phyloP scores from a whole-genome alignment of 78 protist species.

The Dictyostelium purpureum region DNA sequence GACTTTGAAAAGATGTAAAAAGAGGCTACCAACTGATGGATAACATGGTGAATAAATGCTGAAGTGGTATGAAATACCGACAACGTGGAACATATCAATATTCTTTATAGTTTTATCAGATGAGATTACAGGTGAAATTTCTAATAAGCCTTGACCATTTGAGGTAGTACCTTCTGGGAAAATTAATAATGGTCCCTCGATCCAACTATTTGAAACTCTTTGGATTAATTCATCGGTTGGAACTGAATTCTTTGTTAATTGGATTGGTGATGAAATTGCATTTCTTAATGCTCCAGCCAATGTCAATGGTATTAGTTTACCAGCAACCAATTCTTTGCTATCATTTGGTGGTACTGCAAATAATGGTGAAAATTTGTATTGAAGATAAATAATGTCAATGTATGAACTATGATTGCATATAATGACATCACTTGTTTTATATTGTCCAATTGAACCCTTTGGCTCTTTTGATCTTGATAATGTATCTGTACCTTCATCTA shows the following conservation, averaged over 20 bases:
- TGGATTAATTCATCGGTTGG: neutral
- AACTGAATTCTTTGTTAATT: neutral
- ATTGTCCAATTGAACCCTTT: slow-evolving; percentile 6
- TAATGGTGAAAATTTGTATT: slow-evolving; percentile 41
- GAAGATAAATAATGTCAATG: slow-evolving; percentile 59
- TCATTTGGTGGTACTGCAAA: slow-evolving; percentile 76
- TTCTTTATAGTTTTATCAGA: neutral
- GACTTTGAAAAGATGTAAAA: slow-evolving; percentile 21
- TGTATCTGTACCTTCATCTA: slow-evolving; percentile 54
- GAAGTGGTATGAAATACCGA: slow-evolving; percentile 34
- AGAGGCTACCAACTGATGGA: slow-evolving; percentile 24
- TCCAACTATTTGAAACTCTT: neutral
- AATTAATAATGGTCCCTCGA: slow-evolving; percentile 52
- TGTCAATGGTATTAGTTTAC: slow-evolving; percentile 17
- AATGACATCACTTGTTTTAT: slow-evolving; percentile 15
- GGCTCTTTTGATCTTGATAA: slow-evolving; percentile 18
- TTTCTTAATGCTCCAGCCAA: slow-evolving; percentile 24
- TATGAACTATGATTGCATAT: slow-evolving; percentile 56
- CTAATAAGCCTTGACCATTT: slow-evolving; percentile 55
- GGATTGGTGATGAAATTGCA: slow-evolving; percentile 49
- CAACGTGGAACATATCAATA: slow-evolving; percentile 8
- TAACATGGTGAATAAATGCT: slow-evolving; percentile 17
- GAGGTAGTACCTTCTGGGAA: slow-evolving; percentile 63
- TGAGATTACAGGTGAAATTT: neutral
- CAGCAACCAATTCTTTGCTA: neutral